Base-by-base conservation (phyloP, 2,329 filamentous ascomycete genomes). In the Zymoseptoria crescenta region DNA sequence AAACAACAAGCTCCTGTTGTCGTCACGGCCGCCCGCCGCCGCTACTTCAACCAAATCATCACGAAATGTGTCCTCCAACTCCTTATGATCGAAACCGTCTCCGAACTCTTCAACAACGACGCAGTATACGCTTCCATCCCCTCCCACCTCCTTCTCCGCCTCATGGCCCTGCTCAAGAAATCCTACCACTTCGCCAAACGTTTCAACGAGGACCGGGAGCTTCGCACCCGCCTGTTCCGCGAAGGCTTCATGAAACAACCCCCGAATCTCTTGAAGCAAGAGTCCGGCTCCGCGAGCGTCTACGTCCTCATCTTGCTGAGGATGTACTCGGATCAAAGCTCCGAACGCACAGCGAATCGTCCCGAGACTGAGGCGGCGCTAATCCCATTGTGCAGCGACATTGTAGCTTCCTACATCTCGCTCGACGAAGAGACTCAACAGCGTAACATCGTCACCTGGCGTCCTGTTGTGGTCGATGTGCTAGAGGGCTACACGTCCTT, bases 191-290 rank as follows among this genome's bases (percentile, higher is more conserved):
- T 99, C 67, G 94, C 95, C 51, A 92, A 95, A 70, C 89, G 88
- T 68, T 99, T 99, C 81, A 99, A 99, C 74, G 91, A 91, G 64
- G 92, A 99, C 76, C 96, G 96, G 75, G 94, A 97, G 66, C 80
- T 99, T 45, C 86, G 94, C 52, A 96, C 96, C 82, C 85, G 90
- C 19, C 81, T 99, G 19, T 99, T 95, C 91, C 83, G 91, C 55
- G 94, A 99, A 73, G 94, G 95, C 0, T 99, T 99, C 80, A 99
- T 99, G 94, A 96, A 96, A 76, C 94, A 99, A 72, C 93, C 94
- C 16, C 94, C 94, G 2, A 99, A 99, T 69, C 80, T 99, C 10
- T 82, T 99, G 29, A 99, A 99, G 77, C 94, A 99, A 73, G 94
- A 99, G 76, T 90, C 85, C 62, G 93, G 94, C 49, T 89, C 88